phyloP scores from a whole-genome alignment of 2,329 filamentous ascomycete species.

The Cladophialophora carrionii region DNA sequence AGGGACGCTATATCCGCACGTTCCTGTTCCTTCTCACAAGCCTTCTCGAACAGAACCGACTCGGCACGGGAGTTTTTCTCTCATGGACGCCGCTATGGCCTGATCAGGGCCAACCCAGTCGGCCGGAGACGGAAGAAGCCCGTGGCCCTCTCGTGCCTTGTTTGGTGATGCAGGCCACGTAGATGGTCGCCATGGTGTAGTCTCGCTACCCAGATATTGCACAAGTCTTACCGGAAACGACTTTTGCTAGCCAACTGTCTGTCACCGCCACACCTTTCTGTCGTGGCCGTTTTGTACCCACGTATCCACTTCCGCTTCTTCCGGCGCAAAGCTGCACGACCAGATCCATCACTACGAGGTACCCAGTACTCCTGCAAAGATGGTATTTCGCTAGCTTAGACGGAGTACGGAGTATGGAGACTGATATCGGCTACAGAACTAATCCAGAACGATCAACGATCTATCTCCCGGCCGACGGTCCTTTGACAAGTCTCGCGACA shows the following conservation, averaged over 20 bases:
- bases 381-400: slow-evolving; percentile 7
- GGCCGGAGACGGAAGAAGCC: background rate
- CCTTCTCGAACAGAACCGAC: slow-evolving; percentile 12
- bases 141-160: slow-evolving; percentile 1
- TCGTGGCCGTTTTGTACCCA: slow-evolving; percentile 1
- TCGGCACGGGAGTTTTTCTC: background rate
- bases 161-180: slow-evolving; percentile 2
- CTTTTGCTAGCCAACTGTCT: slow-evolving; percentile 5
- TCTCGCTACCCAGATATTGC: slow-evolving; percentile 17
- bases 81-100: slow-evolving; percentile 4
- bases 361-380: background rate
- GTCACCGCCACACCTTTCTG: slow-evolving; percentile 15
- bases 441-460: background rate
- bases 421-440: slow-evolving; percentile 6
- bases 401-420: background rate
- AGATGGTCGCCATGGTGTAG: slow-evolving; percentile 7
- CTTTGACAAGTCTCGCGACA: background rate
- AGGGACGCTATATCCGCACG: slow-evolving; percentile 11
- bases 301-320: slow-evolving; percentile 19
- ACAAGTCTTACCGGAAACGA: slow-evolving; percentile 11
- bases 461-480: background rate
- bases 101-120: slow-evolving; percentile 6
- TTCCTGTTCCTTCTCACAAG: background rate
- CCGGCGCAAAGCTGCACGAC: background rate
- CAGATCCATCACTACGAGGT: slow-evolving; percentile 10